Evolutionary conservation across 1,284 basidiomycete species (phyloP), one percentile per base, ranked within the genome.

Genomic region (Apiotrichum sp.): DNA sequence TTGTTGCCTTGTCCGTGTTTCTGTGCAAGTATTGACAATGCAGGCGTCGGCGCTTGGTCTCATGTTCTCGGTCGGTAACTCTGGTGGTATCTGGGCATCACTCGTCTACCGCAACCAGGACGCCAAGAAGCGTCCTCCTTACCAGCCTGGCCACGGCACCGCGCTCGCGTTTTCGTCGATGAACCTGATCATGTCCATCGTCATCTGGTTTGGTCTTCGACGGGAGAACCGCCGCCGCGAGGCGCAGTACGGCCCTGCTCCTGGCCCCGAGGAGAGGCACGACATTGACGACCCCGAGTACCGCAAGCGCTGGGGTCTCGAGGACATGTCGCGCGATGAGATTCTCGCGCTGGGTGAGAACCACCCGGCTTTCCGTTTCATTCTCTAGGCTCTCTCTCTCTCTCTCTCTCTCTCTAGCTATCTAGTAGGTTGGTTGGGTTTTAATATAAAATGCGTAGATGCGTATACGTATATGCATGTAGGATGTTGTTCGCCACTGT

Each of bases 181-280:
- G 39, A 70, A 70, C 67, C 58, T 72, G 47, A 59, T 74, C 58
- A 64, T 65, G 41, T 65, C 73, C 5, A 49, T 64, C 42, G 57
- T 75, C 53, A 65, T 78, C 61, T 70, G 65, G 55, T 57, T 72
- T 58, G 68, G 70, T 22, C 55, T 74, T 34, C 56, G 62, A 34
- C 54, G 65, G 11, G 76, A 77, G 63, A 79, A 79, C 68, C 59
- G 50, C 3, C 64, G 71, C 4, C 68, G 77, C 46, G 74, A 78
- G 51, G 59, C 45, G 16, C 34, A 65, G 31, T 78, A 71, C 59
- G 78, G 77, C 4, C 62, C 66, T 0, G 61, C 69, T 1, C 67
- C 69, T 3, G 58, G 54, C 3, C 55, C 53, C n/a, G 89, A 93
- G 67, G 87, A 93, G 75, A 75, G 88, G 51, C 87, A 65, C 43